Percentiles rank a stretch among this genome's conserved stretches.
Conservation (phyloP, 106 monocot species). For the Phalaenopsis equestris region DNA sequence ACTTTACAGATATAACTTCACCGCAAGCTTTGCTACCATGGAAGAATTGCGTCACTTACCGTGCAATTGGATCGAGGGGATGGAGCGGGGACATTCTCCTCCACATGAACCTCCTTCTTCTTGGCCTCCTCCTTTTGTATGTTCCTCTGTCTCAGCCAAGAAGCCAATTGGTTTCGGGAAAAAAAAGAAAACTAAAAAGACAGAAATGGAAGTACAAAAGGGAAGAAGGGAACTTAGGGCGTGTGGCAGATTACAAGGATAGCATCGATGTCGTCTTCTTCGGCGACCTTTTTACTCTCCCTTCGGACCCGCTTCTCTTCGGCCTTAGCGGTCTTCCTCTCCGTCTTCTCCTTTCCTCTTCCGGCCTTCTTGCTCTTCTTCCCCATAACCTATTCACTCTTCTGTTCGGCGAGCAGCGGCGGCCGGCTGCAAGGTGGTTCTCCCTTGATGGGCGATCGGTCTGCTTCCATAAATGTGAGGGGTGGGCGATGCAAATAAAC, state of each 20-base stretch:
- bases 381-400: conserved; percentile 39
- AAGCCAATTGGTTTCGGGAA: background rate
- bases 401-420: background rate
- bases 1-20: background rate
- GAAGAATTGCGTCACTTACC: conserved; percentile 17
- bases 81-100: conserved; percentile 87
- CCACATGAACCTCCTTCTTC: conserved; percentile 93
- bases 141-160: conserved; percentile 38
- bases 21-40: background rate
- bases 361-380: conserved; percentile 96
- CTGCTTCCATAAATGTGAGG: background rate
- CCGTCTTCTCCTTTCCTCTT: conserved; percentile 97
- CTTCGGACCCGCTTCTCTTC: conserved; percentile 85
- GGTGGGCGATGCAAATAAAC: too few relatives aligned
- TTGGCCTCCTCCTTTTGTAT: conserved; percentile 99
- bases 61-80: conserved; percentile 88
- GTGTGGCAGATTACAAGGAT: conserved; percentile 52
- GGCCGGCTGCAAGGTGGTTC: background rate
- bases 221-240: background rate
- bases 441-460: background rate
- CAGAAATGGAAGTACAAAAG: background rate
- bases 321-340: conserved; percentile 88
- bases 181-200: background rate
- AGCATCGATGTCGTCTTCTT: conserved; percentile 95
- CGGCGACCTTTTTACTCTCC: conserved; percentile 76